Percentiles rank a stretch among this genome's conserved stretches.
These are phyloP conservation scores for Allantophomopsis lycopodina DNA, from an alignment of 2,329 filamentous ascomycete genomes.

Conservation along the genomic window DNA sequence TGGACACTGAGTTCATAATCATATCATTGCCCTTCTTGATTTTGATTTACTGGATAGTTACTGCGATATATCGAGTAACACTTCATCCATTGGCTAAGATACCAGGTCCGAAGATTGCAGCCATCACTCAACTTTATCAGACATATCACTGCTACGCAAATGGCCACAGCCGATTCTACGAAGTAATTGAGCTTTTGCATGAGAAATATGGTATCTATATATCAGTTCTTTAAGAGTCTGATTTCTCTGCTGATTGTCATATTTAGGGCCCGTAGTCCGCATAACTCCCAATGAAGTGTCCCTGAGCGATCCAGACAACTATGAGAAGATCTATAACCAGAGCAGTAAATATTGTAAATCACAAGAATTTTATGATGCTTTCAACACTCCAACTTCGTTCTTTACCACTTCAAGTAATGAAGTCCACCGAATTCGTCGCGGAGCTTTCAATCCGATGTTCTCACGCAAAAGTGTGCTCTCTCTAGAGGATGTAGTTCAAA, in stretches of 20 bases:
- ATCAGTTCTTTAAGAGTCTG: background rate
- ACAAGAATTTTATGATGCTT: conserved; percentile 6
- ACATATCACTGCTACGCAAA: conserved; percentile 5
- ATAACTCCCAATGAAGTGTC: conserved; percentile 16
- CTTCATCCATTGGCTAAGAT: conserved; percentile 8
- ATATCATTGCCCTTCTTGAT: no score
- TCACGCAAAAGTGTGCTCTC: conserved; percentile 14
- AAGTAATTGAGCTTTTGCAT: conserved; percentile 7
- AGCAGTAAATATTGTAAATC: conserved; percentile 9
- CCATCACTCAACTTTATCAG: conserved; percentile 8
- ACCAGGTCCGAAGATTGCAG: conserved; percentile 11
- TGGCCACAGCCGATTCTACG: conserved; percentile 5
- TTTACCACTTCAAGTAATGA: conserved; percentile 8
- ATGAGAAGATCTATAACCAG: conserved; percentile 11
- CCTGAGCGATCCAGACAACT: conserved; percentile 13
- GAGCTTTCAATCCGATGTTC: conserved; percentile 15
- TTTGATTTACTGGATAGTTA: no score
- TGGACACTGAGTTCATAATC: no score
- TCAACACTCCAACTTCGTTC: conserved; percentile 4
- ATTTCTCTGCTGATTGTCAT: background rate
- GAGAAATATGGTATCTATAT: conserved; percentile 8
- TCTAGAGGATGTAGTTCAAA: conserved; percentile 14
- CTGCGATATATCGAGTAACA: conserved; percentile 2
- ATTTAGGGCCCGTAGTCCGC: conserved; percentile 13
- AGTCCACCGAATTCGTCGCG: conserved; percentile 7